These are phyloP conservation scores for Coemansia sp. DNA, from an alignment of 192 early-diverging fungal genomes.

Conservation along the genomic window DNA sequence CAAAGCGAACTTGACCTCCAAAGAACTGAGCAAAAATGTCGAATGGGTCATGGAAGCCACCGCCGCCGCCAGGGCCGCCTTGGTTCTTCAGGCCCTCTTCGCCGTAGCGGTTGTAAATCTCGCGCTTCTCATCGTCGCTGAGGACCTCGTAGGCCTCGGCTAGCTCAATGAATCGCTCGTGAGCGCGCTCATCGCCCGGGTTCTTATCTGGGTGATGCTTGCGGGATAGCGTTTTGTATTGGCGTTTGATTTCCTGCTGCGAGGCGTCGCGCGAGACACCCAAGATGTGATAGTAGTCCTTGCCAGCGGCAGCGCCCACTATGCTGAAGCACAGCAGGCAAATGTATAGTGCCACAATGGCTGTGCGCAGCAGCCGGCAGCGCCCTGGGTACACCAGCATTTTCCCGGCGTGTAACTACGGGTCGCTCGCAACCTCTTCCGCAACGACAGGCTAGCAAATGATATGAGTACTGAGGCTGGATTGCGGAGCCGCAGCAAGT, in stretches of 20 bases:
- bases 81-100: slow-evolving; percentile 91
- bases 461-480: not conserved
- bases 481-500: not conserved
- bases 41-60: slow-evolving; percentile 88
- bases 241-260: slow-evolving; percentile 87
- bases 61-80: slow-evolving; percentile 56
- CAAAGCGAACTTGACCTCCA: slow-evolving; percentile 65
- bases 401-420: not conserved
- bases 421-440: not conserved
- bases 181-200: slow-evolving; percentile 77
- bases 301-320: slow-evolving; percentile 26
- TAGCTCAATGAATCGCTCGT: slow-evolving; percentile 86
- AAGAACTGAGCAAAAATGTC: slow-evolving; percentile 96
- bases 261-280: slow-evolving; percentile 59
- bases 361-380: slow-evolving; percentile 15
- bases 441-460: not conserved
- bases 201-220: slow-evolving; percentile 89
- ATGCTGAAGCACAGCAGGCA: slow-evolving; percentile 5
- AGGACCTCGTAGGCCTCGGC: slow-evolving; percentile 93
- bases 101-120: slow-evolving; percentile 90
- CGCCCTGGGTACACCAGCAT: slow-evolving; percentile 5
- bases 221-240: slow-evolving; percentile 86
- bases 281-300: slow-evolving; percentile 87
- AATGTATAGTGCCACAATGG: slow-evolving; percentile 14
- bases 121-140: slow-evolving; percentile 85